Percentiles rank a stretch among this genome's conserved stretches.
phyloP scores from a whole-genome alignment of 2,329 filamentous ascomycete species.

The Penicillium sp. region DNA sequence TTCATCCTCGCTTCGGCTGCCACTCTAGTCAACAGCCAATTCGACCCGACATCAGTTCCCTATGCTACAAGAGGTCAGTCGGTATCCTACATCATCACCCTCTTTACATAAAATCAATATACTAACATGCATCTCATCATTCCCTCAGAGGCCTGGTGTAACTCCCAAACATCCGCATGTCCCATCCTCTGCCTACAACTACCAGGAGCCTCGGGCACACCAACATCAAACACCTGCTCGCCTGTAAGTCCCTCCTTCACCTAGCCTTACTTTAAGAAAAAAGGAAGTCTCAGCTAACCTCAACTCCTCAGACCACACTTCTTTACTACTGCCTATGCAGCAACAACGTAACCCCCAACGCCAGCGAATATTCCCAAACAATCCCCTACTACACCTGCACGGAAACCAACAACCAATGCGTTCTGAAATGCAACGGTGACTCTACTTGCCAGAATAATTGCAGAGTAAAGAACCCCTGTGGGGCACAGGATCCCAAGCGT shows the following conservation, averaged over 20 bases:
- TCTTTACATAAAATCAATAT: not conserved
- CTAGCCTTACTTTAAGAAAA: not conserved
- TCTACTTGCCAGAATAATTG: slow-evolving; percentile 53
- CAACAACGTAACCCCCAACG: slow-evolving; percentile 55
- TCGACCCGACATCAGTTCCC: slow-evolving; percentile 40
- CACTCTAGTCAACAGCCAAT: slow-evolving; percentile 36
- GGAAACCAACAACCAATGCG: slow-evolving; percentile 56
- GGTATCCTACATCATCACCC: not conserved
- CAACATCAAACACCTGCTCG: slow-evolving; percentile 42
- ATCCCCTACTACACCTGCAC: slow-evolving; percentile 63
- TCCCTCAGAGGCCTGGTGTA: slow-evolving; percentile 43
- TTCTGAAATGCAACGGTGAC: slow-evolving; percentile 48
- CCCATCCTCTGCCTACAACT: slow-evolving; percentile 47
- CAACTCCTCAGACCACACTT: slow-evolving; percentile 43
- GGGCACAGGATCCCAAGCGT: slow-evolving; percentile 56
- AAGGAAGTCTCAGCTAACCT: not conserved
- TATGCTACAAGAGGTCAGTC: slow-evolving; percentile 37
- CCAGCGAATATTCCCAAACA: slow-evolving; percentile 61
- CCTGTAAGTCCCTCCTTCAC: slow-evolving; percentile 28
- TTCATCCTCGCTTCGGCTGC: slow-evolving; percentile 33
- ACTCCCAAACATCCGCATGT: slow-evolving; percentile 42
- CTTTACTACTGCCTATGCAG: slow-evolving; percentile 56
- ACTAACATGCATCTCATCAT: not conserved
- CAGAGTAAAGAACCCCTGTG: slow-evolving; percentile 57
- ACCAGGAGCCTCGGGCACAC: slow-evolving; percentile 33